These are phyloP conservation scores for Coemansia guatemalensis DNA, from an alignment of 192 early-diverging fungal species.

Conservation along the genomic window DNA sequence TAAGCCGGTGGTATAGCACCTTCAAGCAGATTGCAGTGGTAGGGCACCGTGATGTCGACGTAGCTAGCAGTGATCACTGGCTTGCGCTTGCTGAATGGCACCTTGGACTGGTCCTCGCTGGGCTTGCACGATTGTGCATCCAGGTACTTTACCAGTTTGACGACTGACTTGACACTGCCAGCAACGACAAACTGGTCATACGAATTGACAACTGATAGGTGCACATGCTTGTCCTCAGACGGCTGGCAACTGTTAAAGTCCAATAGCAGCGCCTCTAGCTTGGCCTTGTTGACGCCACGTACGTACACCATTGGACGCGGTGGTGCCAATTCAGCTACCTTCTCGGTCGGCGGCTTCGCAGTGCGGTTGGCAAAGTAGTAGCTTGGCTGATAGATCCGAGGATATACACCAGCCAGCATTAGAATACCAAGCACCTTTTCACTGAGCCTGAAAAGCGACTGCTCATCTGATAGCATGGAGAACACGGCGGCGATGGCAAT, in stretches of 20 bases:
- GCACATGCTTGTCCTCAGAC: neutral
- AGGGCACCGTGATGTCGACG: conserved; percentile 80
- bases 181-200: conserved; percentile 16
- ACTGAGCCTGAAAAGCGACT: conserved; percentile 74
- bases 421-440: conserved; percentile 79
- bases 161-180: conserved; percentile 9
- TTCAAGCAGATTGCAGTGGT: conserved; percentile 48
- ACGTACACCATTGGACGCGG: conserved; percentile 22
- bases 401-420: conserved; percentile 77
- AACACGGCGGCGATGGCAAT: conserved; percentile 80
- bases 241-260: conserved; percentile 15
- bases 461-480: conserved; percentile 70
- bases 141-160: conserved; percentile 8
- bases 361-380: neutral
- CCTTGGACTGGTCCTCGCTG: conserved; percentile 58
- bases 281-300: conserved; percentile 11
- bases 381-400: conserved; percentile 58
- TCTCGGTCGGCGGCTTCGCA: neutral
- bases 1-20: conserved; percentile 56
- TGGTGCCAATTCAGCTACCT: too few relatives aligned
- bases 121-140: conserved; percentile 4
- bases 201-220: conserved; percentile 16
- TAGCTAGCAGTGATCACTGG: conserved; percentile 74
- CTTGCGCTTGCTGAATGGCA: conserved; percentile 72
- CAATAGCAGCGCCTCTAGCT: conserved; percentile 2